These are phyloP conservation scores for Primulina huaijiensis DNA, from an alignment of 257 asterid species.

Conservation along the genomic window DNA sequence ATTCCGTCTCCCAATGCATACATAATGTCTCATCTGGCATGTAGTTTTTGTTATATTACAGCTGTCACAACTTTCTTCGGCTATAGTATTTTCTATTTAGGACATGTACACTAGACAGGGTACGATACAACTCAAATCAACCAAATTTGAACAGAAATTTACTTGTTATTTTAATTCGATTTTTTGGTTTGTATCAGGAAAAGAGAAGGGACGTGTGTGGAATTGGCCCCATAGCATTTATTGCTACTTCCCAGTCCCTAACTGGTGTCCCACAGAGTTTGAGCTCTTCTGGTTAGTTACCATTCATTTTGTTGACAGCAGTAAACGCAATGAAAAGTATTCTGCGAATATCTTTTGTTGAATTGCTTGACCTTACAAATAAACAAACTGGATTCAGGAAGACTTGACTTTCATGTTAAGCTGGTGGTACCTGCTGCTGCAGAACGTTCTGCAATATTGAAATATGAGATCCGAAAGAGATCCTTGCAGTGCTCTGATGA, in stretches of 20 bases:
- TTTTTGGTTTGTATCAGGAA: conserved; percentile 42
- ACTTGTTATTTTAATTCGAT: no score
- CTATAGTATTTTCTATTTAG: conserved; percentile 4
- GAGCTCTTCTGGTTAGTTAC: conserved; percentile 77
- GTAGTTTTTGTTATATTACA: conserved; percentile 2
- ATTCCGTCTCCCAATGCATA: background rate
- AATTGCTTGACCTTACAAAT: conserved; percentile 27
- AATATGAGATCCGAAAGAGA: conserved; percentile 77
- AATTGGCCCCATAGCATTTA: conserved; percentile 78
- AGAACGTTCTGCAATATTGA: conserved; percentile 78
- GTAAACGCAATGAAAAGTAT: background rate
- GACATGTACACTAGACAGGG: background rate
- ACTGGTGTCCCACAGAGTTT: conserved; percentile 77
- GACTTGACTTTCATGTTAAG: conserved; percentile 89
- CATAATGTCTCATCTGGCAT: conserved; percentile 9
- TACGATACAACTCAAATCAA: background rate
- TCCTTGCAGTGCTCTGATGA: conserved; percentile 78
- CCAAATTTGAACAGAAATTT: background rate
- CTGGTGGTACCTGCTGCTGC: conserved; percentile 88
- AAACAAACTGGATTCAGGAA: conserved; percentile 49
- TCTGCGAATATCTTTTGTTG: background rate
- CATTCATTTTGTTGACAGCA: conserved; percentile 8
- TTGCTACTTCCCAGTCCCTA: conserved; percentile 82
- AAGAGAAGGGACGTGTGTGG: conserved; percentile 62
- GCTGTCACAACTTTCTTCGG: conserved; percentile 13